Conservation (phyloP, 768 basidiomycete genomes). For the Tephrocybe sp. region DNA sequence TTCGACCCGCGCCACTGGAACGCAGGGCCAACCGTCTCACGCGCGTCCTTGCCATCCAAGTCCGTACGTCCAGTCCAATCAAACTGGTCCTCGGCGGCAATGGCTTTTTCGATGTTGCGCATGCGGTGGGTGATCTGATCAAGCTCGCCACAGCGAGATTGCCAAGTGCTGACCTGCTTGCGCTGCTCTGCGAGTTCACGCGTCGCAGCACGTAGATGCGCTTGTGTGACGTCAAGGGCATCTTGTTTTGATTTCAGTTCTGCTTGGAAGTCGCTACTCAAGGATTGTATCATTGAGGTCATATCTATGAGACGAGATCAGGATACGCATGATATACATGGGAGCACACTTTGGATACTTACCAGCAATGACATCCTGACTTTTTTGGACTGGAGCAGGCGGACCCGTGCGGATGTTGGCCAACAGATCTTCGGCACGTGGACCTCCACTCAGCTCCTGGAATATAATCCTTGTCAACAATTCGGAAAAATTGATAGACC, state of each 20-base stretch:
- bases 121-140: constrained; percentile 80
- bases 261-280: constrained; percentile 73
- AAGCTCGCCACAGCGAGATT: constrained; percentile 68
- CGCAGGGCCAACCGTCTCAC: constrained; percentile 49
- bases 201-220: constrained; percentile 84
- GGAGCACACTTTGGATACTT: constrained; percentile 11
- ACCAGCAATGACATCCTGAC: constrained; percentile 84
- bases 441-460: constrained; percentile 69
- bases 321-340: background rate
- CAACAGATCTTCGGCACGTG: constrained; percentile 77
- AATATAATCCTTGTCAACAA: background rate
- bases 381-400: constrained; percentile 79
- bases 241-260: constrained; percentile 90
- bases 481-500: background rate
- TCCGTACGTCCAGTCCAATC: constrained; percentile 85
- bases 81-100: constrained; percentile 74
- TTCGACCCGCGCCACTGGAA: constrained; percentile 69
- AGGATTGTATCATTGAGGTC: constrained; percentile 76
- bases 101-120: constrained; percentile 79
- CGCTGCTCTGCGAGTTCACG: constrained; percentile 89
- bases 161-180: constrained; percentile 77
- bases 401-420: constrained; percentile 71
- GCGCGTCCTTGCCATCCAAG: constrained; percentile 37
- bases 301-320: constrained; percentile 54
- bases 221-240: constrained; percentile 81